Conservation (phyloP, 345 rosid species). For the Eucalyptus pumila region DNA sequence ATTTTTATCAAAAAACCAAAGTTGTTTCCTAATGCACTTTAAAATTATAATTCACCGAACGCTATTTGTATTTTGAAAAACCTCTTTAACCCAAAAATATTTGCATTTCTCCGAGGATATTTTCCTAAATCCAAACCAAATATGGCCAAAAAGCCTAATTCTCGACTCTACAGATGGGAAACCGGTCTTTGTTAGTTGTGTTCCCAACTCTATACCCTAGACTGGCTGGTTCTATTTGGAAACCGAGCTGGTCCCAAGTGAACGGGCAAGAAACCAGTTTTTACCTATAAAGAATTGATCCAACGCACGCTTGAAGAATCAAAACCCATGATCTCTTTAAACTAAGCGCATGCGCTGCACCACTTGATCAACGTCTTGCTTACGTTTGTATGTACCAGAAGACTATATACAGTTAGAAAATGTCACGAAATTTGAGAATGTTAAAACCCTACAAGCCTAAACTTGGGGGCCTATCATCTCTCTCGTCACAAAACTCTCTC, state of each 20-base stretch:
- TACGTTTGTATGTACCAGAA: neutral
- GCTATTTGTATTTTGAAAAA: too few species aligned
- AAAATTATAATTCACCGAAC: too few species aligned
- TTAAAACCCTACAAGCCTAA: neutral
- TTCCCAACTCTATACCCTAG: neutral
- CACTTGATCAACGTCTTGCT: neutral
- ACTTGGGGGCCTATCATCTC: neutral
- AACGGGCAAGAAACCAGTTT: neutral
- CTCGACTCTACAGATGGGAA: neutral
- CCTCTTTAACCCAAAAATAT: too few species aligned
- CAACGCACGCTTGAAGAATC: neutral
- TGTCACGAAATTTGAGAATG: neutral
- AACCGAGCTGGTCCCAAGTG: neutral
- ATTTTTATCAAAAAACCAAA: too few species aligned
- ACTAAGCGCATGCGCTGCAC: neutral
- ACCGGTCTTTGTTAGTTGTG: neutral
- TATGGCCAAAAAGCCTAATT: too few species aligned
- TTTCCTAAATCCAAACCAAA: too few species aligned
- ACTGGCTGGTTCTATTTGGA: neutral
- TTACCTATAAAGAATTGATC: neutral
- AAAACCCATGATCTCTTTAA: neutral
- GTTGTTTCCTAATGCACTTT: too few species aligned
- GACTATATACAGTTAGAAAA: neutral
- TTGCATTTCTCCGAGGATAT: fast-evolving
- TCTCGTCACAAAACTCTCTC: neutral